phyloP scores from a whole-genome alignment of 441 rosid species.

The Aleurites moluccanus region DNA sequence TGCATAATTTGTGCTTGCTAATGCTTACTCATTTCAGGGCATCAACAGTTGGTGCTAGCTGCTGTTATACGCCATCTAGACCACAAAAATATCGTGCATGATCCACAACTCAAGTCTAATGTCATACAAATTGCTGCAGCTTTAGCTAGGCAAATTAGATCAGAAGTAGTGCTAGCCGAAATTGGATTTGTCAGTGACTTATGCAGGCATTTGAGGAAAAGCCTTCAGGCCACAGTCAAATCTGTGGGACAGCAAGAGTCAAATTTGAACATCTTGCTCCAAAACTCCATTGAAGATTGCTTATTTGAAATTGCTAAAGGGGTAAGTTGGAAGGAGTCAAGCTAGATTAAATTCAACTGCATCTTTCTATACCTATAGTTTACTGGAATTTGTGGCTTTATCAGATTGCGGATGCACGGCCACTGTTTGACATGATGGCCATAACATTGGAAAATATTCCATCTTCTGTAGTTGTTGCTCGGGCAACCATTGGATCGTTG shows the following conservation, averaged over 20 bases:
- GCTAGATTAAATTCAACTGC: background rate
- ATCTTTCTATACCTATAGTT: conserved; percentile 20
- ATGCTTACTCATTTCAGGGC: conserved; percentile 51
- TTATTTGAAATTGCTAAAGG: conserved; percentile 89
- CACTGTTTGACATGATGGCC: conserved; percentile 81
- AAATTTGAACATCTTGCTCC: conserved; percentile 65
- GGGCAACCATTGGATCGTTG: conserved; percentile 75
- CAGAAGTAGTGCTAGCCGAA: conserved; percentile 63
- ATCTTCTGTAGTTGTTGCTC: conserved; percentile 72
- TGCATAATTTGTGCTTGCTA: conserved; percentile 14
- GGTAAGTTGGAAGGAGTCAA: conserved; percentile 40
- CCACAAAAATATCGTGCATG: conserved; percentile 79
- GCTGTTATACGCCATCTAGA: conserved; percentile 87
- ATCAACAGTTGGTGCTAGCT: conserved; percentile 75
- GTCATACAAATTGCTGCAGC: conserved; percentile 75
- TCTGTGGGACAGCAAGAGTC: conserved; percentile 68
- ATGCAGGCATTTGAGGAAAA: conserved; percentile 93
- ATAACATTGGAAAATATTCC: conserved; percentile 81
- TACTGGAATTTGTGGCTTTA: conserved; percentile 18
- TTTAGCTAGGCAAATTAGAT: conserved; percentile 77
- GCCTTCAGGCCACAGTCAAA: conserved; percentile 77
- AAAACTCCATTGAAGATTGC: conserved; percentile 90
- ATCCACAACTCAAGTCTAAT: conserved; percentile 71
- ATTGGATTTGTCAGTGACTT: conserved; percentile 81
- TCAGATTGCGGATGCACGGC: conserved; percentile 63